Conservation (phyloP, 768 basidiomycete genomes). For the Dendrothele bispora region DNA sequence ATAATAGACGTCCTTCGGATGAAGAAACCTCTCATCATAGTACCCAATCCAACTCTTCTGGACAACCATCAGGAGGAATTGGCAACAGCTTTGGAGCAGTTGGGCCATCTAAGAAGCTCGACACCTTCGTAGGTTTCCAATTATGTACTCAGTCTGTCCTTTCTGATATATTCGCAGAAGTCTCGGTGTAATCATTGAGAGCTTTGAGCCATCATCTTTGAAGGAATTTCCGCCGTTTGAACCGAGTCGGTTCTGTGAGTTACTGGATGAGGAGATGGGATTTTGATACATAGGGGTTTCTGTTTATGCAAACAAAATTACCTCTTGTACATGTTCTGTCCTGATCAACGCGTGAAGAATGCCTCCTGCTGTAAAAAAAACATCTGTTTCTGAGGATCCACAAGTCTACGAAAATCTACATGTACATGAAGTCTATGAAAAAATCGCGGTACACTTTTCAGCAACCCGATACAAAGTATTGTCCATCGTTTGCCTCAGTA, state of each 20-base stretch:
- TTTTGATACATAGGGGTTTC: conserved; percentile 36
- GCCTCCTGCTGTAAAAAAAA: conserved; percentile 35
- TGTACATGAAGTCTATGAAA: conserved; percentile 83
- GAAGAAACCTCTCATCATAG: conserved; percentile 76
- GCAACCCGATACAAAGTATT: conserved; percentile 85
- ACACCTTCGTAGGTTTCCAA: conserved; percentile 53
- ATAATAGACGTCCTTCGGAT: conserved; percentile 84
- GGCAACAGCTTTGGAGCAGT: conserved; percentile 60
- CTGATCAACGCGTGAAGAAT: conserved; percentile 2
- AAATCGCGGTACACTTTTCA: conserved; percentile 85
- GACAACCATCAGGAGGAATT: conserved; percentile 95
- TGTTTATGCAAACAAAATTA: background rate
- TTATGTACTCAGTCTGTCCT: background rate
- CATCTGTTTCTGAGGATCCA: conserved; percentile 47
- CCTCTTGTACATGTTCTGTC: background rate
- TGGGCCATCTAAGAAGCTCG: conserved; percentile 58
- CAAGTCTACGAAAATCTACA: conserved; percentile 67
- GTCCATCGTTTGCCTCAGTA: too few relatives aligned
- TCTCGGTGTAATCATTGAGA: conserved; percentile 53
- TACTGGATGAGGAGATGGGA: conserved; percentile 82
- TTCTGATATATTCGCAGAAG: conserved; percentile 35
- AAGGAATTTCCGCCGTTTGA: conserved; percentile 70
- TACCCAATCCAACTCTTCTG: conserved; percentile 86
- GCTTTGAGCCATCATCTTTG: conserved; percentile 43
- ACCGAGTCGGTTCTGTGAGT: conserved; percentile 58